Conservation (phyloP, 768 basidiomycete genomes). For the Coprinellus micaceus region DNA sequence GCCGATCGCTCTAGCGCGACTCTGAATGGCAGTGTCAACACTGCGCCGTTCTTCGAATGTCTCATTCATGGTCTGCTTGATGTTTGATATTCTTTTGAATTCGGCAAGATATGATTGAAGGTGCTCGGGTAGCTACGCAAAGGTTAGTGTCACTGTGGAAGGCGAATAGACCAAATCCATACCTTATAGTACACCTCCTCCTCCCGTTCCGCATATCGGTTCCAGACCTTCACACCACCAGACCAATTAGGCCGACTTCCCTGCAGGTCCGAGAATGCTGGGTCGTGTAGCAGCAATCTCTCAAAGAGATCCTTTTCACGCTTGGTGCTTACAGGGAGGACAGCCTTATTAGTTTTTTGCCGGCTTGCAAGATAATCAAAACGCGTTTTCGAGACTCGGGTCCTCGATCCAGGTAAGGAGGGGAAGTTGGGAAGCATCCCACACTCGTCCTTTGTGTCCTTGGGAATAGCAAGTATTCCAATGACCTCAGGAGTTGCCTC, state of each 20-base stretch:
- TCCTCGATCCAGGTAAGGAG: conserved; percentile 6
- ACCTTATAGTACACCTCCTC: background rate
- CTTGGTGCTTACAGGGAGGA: conserved; percentile 26
- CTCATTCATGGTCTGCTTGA: too few species aligned
- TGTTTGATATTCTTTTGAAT: too few species aligned
- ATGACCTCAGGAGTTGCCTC: conserved; percentile 14
- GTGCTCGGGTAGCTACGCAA: background rate
- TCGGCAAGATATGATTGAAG: background rate
- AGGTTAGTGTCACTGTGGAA: background rate
- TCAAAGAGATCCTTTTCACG: conserved; percentile 21
- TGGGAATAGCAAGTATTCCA: conserved; percentile 19
- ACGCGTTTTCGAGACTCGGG: background rate
- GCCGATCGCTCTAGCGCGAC: too few species aligned
- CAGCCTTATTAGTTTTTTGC: conserved; percentile 23
- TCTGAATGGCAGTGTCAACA: too few species aligned
- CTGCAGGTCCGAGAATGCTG: too few species aligned
- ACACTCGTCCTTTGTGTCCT: background rate
- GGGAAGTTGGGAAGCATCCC: conserved; percentile 15
- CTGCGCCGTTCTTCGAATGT: too few species aligned
- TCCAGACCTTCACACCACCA: background rate
- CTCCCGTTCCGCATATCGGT: background rate
- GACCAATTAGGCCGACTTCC: background rate
- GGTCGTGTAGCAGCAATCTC: background rate
- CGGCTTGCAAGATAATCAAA: conserved; percentile 19
- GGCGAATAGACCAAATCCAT: background rate